These are phyloP conservation scores for Sclerotinia sclerotiorum DNA, from an alignment of 2,329 filamentous ascomycete species.

Conservation along the genomic window DNA sequence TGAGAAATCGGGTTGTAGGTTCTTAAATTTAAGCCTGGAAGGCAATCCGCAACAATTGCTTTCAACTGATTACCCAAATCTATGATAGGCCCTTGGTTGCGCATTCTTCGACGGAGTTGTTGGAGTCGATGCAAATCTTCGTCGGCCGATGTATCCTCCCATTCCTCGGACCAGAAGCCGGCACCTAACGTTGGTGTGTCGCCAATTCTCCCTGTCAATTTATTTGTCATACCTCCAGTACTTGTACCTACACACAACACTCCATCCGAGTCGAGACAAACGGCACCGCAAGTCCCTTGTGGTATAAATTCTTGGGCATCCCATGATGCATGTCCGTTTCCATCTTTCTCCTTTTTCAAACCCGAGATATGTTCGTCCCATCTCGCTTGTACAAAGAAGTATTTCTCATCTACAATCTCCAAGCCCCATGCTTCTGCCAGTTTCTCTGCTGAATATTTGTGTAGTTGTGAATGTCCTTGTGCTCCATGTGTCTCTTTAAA, in stretches of 20 bases:
- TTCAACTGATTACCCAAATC: slow-evolving; percentile 47
- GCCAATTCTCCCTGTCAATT: slow-evolving; percentile 78
- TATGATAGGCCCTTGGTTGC: slow-evolving; percentile 40
- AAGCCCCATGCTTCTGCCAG: slow-evolving; percentile 69
- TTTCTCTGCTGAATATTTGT: slow-evolving; percentile 65
- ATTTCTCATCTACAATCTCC: slow-evolving; percentile 63
- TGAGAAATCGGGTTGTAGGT: slow-evolving; percentile 35
- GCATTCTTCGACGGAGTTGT: slow-evolving; percentile 28
- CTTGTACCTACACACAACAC: slow-evolving; percentile 67
- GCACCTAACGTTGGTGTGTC: slow-evolving; percentile 83
- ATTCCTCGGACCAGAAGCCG: slow-evolving; percentile 89
- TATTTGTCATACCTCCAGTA: slow-evolving; percentile 83
- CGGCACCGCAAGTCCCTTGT: slow-evolving; percentile 81
- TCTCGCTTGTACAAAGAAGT: slow-evolving; percentile 75
- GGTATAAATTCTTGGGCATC: slow-evolving; percentile 66
- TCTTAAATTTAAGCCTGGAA: slow-evolving; percentile 47
- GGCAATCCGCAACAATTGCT: slow-evolving; percentile 57
- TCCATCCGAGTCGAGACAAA: slow-evolving; percentile 75
- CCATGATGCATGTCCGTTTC: slow-evolving; percentile 52
- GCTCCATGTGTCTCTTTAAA: slow-evolving; percentile 42
- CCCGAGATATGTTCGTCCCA: slow-evolving; percentile 77
- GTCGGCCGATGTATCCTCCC: slow-evolving; percentile 49
- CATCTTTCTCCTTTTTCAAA: slow-evolving; percentile 48
- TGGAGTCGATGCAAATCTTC: slow-evolving; percentile 42
- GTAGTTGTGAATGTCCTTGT: slow-evolving; percentile 68